Evolutionary conservation across 352 stramenopile genomes (phyloP), one percentile per base, ranked within the genome.

Genomic region (Phytophthora hibernalis): DNA sequence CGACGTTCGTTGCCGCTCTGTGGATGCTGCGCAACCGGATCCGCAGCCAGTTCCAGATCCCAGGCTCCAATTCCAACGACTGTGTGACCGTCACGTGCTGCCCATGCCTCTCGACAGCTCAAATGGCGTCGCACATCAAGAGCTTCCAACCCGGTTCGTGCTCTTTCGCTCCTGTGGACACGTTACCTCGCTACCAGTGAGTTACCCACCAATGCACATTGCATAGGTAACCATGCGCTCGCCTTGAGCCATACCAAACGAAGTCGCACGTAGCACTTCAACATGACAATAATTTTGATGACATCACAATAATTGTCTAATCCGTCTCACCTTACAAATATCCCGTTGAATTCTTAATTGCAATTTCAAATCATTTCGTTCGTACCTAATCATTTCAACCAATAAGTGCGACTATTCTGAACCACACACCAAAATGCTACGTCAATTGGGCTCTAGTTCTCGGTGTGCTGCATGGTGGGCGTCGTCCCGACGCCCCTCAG

Each of bases 101-200:
- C 33, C 62, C 69, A 22, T 85, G 78, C 70, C 88, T 81, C 61
- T 59, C 70, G 6, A 79, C 83, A 31, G 79, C 82, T n/a, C 82
- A 91, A 59, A 84, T 91, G 68, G 79, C 78, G 2, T 75, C 80
- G 20, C 82, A 91, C 50, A 70, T 85, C 53, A 83, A 83, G 52
- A 87, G 79, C 62, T 89, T 88, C 67, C 70, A 30, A 33, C 78
- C 80, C 1, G 68, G 79, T 13, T 72, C 70, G 33, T 91, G 80
- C 58, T 64, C 68, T n/a, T 87, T 89, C 45, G 61, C 71, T 22
- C 78, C 78, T 1, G 60, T 75, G 12, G 82, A 90, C 61, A 81
- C 59, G n/a, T 37, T 90, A 43, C 81, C 79, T 54, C 45, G 56
- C 21, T 77, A 77, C 51, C 54, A 72, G 48, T 77, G 21, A 65